Evolutionary conservation across 1,284 basidiomycete genomes (phyloP).

Genomic region (Fomitopsis palustris): DNA sequence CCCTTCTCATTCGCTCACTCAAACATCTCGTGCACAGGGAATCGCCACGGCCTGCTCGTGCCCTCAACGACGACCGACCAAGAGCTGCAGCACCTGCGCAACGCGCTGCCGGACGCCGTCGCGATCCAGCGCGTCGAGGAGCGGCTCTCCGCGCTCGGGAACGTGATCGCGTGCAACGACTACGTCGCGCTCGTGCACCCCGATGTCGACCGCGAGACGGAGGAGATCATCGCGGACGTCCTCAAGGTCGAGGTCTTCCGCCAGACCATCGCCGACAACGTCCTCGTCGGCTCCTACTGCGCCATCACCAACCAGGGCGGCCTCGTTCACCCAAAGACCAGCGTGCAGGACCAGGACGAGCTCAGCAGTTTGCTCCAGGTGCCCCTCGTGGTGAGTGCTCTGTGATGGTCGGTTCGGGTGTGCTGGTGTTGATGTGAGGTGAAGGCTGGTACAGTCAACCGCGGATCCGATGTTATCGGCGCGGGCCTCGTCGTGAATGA

Average conservation of each 20-base stretch:
- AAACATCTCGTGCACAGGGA: conserved; percentile 45
- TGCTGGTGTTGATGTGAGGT: background rate
- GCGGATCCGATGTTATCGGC: conserved; percentile 96
- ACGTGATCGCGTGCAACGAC: conserved; percentile 99
- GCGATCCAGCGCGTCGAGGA: conserved; percentile 97
- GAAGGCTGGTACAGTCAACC: conserved; percentile 96
- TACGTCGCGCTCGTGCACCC: conserved; percentile 97
- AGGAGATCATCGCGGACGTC: conserved; percentile 99
- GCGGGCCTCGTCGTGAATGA: conserved; percentile 98
- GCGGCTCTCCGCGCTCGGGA: conserved; percentile 92
- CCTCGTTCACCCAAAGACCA: conserved; percentile 96
- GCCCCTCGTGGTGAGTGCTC: conserved; percentile 79
- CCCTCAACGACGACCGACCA: conserved; percentile 96
- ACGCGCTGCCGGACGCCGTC: conserved; percentile 90
- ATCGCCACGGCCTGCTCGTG: conserved; percentile 94
- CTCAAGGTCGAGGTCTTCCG: conserved; percentile 99
- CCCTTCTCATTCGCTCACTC: background rate
- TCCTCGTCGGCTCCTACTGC: conserved; percentile 95
- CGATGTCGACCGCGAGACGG: conserved; percentile 97
- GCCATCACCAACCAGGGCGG: conserved; percentile 96
- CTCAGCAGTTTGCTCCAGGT: conserved; percentile 93
- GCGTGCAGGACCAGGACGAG: conserved; percentile 97
- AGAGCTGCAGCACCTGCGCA: conserved; percentile 96
- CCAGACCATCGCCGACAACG: conserved; percentile 96
- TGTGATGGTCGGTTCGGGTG: background rate